phyloP scores from a whole-genome alignment of 169 alveolate species.

The Plasmodium yoelii region DNA sequence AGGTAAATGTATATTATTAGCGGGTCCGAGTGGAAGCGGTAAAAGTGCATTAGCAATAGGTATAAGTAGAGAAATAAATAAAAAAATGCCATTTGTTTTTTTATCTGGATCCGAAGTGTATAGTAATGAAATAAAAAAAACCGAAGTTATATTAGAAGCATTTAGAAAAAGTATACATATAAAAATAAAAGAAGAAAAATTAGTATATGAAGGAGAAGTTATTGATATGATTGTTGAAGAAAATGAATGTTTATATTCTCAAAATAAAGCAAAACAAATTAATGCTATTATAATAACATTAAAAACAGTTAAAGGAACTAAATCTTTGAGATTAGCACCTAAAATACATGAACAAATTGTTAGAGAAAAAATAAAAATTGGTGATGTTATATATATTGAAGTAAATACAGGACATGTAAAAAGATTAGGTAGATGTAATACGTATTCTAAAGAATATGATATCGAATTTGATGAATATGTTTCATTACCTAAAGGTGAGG shows the following conservation, averaged over 20 bases:
- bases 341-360: constrained; percentile 97
- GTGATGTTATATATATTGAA: constrained; percentile 98
- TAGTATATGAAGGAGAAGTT: constrained; percentile 91
- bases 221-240: constrained; percentile 87
- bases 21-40: constrained; percentile 99
- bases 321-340: constrained; percentile 98
- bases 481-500: constrained; percentile 99
- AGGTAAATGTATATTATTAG: constrained; percentile 91
- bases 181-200: constrained; percentile 98
- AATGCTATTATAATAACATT: constrained; percentile 95
- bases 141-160: constrained; percentile 99
- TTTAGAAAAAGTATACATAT: constrained; percentile 99
- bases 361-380: constrained; percentile 97
- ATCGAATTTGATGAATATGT: constrained; percentile 99
- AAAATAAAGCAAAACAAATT: constrained; percentile 91
- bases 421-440: constrained; percentile 98
- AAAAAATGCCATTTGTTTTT: constrained; percentile 99
- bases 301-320: constrained; percentile 98
- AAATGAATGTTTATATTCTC: constrained; percentile 78
- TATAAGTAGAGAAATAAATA: constrained; percentile 98
- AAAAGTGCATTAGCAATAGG: constrained; percentile 99
- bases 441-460: constrained; percentile 98
- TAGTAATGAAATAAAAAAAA: constrained; percentile 98
- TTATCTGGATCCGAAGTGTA: constrained; percentile 99
- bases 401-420: constrained; percentile 96